Evolutionary conservation across 352 stramenopile species (phyloP), one percentile per base, ranked within the genome.

Genomic region (Phytophthora uliginosa): DNA sequence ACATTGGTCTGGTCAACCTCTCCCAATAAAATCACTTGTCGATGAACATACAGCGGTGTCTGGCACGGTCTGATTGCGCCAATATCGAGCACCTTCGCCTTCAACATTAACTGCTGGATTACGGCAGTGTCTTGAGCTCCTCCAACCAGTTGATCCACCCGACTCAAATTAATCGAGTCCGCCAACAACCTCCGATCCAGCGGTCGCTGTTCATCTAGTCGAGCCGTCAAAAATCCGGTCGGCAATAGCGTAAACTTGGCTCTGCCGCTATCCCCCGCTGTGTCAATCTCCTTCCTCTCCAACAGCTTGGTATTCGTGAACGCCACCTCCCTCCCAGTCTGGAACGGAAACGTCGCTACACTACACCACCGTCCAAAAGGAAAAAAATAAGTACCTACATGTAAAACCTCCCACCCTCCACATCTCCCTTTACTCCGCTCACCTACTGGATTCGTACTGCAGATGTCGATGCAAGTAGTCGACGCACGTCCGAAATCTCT

Each of bases 261-360:
- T 5, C 28, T 33, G 63, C 47, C 50, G 33, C 13, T 51, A 36
- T 24, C 6, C 48, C 20, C 34, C 34, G 17, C 24, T 20, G 5
- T 59, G 24, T 74, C 59, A 7, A 81, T 28, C 17, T 83, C 72
- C 62, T 80, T 85, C 22, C 79, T 78, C 66, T 93, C 83, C 63
- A 90, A 53, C 4, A 90, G 51, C 56, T 90, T 93, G 6, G 74
- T 81, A 59, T 91, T 88, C 1, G 82, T 89, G 57, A 93, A 90
- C 53, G 71, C 55, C 51, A 93, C 24, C 18, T 70, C 33, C 12
- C 85, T 63, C 7, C 52, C 73, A 13, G 33, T 26, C 31, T 84
- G 64, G 53, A 93, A 90, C 3, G 83, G 85, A 15, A 84, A 89
- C 6, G 38, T 66, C n/a, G 61, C 63, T 18, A 47, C 59, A 70